phyloP scores from a whole-genome alignment of 108 stramenopile species.

The Heterococcus sp. region DNA sequence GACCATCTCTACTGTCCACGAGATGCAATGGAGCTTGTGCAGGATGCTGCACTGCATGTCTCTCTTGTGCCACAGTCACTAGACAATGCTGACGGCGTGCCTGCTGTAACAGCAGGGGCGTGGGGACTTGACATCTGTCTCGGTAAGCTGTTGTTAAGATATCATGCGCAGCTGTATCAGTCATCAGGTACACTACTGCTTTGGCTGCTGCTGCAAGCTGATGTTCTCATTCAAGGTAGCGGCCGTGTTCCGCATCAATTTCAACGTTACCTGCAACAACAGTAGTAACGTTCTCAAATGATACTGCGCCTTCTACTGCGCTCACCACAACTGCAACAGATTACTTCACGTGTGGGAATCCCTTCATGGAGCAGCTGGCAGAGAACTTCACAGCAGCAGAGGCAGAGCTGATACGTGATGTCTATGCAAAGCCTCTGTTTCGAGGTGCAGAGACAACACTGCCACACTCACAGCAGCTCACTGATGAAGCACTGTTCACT shows the following conservation, averaged over 20 bases:
- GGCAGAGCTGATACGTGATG: not conserved
- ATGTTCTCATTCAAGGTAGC: too few relatives aligned
- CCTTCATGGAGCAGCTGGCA: slow-evolving; percentile 31
- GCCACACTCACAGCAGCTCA: slow-evolving; percentile 21
- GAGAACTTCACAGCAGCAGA: slow-evolving; percentile 7
- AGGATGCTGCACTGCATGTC: not conserved
- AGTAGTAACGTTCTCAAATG: too few relatives aligned
- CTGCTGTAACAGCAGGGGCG: not conserved
- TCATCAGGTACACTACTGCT: too few relatives aligned
- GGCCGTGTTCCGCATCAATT: too few relatives aligned
- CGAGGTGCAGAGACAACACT: slow-evolving; percentile 25
- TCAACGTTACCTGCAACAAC: too few relatives aligned
- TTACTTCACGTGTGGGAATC: slow-evolving; percentile 31
- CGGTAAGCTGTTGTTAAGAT: too few relatives aligned
- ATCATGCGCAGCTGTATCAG: too few relatives aligned
- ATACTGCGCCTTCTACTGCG: too few relatives aligned
- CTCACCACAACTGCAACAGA: too few relatives aligned
- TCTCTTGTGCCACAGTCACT: not conserved
- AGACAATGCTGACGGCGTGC: not conserved
- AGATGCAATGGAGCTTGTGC: slow-evolving; percentile 4
- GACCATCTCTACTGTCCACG: slow-evolving; percentile 23
- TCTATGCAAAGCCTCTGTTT: slow-evolving; percentile 20
- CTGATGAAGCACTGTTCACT: slow-evolving; percentile 18
- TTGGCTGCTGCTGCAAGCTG: too few relatives aligned
- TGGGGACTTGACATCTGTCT: slow-evolving; percentile 48